Evolutionary conservation across 2,329 filamentous ascomycete species (phyloP).

Genomic region (Cadophora luteo-olivacea): DNA sequence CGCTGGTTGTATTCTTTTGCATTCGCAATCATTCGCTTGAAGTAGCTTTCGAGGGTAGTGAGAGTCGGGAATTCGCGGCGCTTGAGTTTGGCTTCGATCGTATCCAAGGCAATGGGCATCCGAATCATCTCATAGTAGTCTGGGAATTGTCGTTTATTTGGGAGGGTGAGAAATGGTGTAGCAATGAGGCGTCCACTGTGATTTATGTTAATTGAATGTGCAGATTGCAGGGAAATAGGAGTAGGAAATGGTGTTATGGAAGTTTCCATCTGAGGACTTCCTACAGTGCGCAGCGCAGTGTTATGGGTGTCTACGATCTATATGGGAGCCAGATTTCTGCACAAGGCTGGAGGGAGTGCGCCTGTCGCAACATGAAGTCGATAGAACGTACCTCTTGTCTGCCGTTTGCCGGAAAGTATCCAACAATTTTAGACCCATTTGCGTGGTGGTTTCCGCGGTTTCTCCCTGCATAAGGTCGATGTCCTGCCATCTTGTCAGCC

Average conservation of each 20-base stretch:
- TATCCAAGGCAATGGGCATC: conserved; percentile 80
- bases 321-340: neutral
- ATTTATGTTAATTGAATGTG: conserved; percentile 20
- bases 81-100: conserved; percentile 77
- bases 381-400: conserved; percentile 75
- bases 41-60: conserved; percentile 79
- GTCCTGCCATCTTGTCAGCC: conserved; percentile 42
- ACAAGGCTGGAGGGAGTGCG: conserved; percentile 18
- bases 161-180: conserved; percentile 76
- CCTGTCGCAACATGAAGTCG: conserved; percentile 24
- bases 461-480: conserved; percentile 52
- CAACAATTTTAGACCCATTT: conserved; percentile 75
- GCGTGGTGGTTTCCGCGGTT: conserved; percentile 70
- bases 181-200: conserved; percentile 75
- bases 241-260: neutral
- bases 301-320: neutral
- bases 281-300: neutral
- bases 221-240: neutral
- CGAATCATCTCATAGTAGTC: conserved; percentile 81
- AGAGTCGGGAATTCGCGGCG: conserved; percentile 72
- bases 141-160: conserved; percentile 66
- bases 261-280: neutral
- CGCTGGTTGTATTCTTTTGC: conserved; percentile 84
- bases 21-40: conserved; percentile 88
- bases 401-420: conserved; percentile 76